These are phyloP conservation scores for Magnolia kwangsiensis DNA, from an alignment of 164 flowering plant genomes.

Conservation along the genomic window DNA sequence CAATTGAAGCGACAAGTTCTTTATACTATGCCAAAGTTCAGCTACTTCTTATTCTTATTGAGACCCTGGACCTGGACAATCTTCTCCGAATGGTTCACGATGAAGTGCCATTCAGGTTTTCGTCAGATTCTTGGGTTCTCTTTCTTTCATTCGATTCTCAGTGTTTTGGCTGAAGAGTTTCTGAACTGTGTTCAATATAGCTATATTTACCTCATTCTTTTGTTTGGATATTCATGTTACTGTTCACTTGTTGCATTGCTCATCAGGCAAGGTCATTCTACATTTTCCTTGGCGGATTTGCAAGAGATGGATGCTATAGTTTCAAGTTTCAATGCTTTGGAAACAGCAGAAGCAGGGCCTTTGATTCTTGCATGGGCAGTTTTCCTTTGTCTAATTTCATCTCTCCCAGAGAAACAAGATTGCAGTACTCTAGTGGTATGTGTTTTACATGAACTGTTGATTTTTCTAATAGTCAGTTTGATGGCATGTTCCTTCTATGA, in stretches of 20 bases:
- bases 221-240: neutral
- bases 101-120: conserved; percentile 73
- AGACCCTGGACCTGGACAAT: conserved; percentile 73
- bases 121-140: neutral
- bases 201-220: conserved; percentile 2
- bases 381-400: conserved; percentile 65
- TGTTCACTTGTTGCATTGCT: conserved; percentile 8
- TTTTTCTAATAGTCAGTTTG: neutral
- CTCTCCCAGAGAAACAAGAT: conserved; percentile 74
- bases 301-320: conserved; percentile 78
- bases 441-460: conserved; percentile 6
- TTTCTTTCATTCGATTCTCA: neutral
- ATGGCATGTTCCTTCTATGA: neutral
- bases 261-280: conserved; percentile 52
- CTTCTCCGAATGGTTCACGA: conserved; percentile 88
- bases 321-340: conserved; percentile 49
- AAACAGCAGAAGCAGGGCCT: conserved; percentile 72
- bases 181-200: neutral
- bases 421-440: conserved; percentile 47
- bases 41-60: conserved; percentile 76
- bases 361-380: conserved; percentile 87
- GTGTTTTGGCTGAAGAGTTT: neutral
- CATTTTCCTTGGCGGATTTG: conserved; percentile 55
- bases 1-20: conserved; percentile 56
- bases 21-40: conserved; percentile 68